Evolutionary conservation across 2,329 filamentous ascomycete genomes (phyloP), one percentile per base, ranked within the genome.

Genomic region (Fusarium ambrosium): DNA sequence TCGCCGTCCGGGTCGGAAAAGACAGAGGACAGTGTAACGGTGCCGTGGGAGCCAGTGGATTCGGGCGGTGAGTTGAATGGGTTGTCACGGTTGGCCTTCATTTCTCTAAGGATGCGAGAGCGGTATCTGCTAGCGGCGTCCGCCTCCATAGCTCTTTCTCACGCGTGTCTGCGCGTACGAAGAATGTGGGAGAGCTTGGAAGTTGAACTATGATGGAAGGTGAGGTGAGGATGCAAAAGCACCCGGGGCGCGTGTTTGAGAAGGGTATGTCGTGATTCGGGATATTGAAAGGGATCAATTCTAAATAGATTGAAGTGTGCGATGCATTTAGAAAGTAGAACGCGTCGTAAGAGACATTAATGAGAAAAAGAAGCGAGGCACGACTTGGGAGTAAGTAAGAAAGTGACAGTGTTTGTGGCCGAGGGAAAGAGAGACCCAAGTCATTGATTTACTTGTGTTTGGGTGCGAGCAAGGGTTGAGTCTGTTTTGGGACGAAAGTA

Each of bases 1-100:
- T 90, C 88, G 79, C 85, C 87, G 69, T 89, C 87, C 41, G 86
- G 87, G 66, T 86, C 85, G 66, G 87, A 86, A 70, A 89, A 88
- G 76, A 90, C 82, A 48, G 88, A 87, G 41, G 88, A 89, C 62
- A 86, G 78, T 55, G 88, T 90, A 72, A 90, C 84, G 70, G 88
- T 89, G 79, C 88, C 88, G 81, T 89, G 88, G 62, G 87, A 88
- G 65, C 88, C 88, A 34, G 88, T 90, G 8, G 88, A 90, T 8
- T 88, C 89, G 22, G 88, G 88, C 6, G 89, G 89, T 22, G 88
- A 90, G 81, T 88, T 89, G 82, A 89, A 90, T 7, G 88, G 88
- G 79, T 90, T 88, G 69, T 88, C 84, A 80, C 85, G 84, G 81
- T 87, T 86, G 73, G 86, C 82, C 59, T 86, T 85, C 86, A 88